Evolutionary conservation across 1,139 yeast genomes (phyloP).

Genomic region (Arxiozyma slooffiae): DNA sequence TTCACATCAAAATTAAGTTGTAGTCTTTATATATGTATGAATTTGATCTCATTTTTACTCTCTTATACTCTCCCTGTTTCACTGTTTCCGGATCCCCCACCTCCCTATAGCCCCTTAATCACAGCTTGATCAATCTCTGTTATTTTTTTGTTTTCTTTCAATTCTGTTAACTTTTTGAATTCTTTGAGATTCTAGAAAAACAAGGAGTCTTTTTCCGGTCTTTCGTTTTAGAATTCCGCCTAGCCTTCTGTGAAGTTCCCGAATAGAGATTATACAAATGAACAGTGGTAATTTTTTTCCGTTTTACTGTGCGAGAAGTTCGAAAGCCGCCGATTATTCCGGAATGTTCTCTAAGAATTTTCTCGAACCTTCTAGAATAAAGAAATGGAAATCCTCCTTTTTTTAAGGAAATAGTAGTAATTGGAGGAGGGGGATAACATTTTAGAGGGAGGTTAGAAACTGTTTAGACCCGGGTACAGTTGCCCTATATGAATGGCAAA

Average conservation of each 20-base stretch:
- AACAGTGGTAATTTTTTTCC: too few relatives aligned
- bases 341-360: neutral
- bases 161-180: too few relatives aligned
- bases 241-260: neutral
- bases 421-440: neutral
- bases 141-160: neutral
- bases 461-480: too few relatives aligned
- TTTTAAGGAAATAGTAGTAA: neutral
- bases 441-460: neutral
- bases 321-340: neutral
- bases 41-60: neutral
- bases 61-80: neutral
- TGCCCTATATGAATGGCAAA: neutral
- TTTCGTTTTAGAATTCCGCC: neutral
- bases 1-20: too few relatives aligned
- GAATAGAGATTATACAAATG: neutral
- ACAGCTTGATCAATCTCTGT: neutral
- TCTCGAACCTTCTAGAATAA: neutral
- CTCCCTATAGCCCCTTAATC: neutral
- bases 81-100: too few relatives aligned
- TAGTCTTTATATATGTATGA: neutral
- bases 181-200: neutral
- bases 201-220: neutral
- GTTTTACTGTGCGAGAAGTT: too few relatives aligned
- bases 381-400: neutral